Conservation (phyloP, 371 early-diverging fungal species). For the Mortierella sp. region DNA sequence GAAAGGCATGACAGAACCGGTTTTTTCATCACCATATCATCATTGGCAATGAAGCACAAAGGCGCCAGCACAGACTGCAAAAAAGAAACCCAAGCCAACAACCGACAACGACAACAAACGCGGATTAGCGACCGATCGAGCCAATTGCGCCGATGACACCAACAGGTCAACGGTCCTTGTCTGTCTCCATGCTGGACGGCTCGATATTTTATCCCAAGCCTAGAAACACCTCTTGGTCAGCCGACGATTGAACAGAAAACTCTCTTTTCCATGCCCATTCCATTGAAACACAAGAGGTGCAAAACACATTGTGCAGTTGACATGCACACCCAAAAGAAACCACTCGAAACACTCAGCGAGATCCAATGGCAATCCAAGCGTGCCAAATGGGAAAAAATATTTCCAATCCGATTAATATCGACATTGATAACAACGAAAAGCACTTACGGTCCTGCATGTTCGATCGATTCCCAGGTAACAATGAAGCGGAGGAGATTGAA, state of each 20-base stretch:
- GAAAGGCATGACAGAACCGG: background rate
- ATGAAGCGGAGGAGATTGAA: constrained; percentile 84
- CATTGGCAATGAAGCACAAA: background rate
- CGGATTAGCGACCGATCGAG: background rate
- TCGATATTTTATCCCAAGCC: background rate
- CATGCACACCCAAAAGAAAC: background rate
- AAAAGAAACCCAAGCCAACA: background rate
- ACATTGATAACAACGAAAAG: background rate
- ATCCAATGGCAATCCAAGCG: constrained; percentile 3
- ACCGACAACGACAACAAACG: background rate
- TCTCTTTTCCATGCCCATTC: background rate
- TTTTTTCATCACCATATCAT: background rate
- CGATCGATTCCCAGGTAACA: constrained; percentile 91
- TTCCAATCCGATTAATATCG: background rate
- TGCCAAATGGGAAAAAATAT: constrained; percentile 3
- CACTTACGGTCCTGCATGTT: constrained; percentile 83
- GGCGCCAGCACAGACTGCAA: constrained; percentile 2
- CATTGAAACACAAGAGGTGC: background rate
- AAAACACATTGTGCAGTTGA: background rate
- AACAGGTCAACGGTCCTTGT: background rate
- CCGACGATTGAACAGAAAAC: background rate
- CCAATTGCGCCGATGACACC: background rate
- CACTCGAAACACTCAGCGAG: background rate
- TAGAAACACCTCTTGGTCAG: background rate
- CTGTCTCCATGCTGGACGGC: background rate